Conservation (phyloP, 2,329 filamentous ascomycete genomes). For the Penicillium griseofulvum region DNA sequence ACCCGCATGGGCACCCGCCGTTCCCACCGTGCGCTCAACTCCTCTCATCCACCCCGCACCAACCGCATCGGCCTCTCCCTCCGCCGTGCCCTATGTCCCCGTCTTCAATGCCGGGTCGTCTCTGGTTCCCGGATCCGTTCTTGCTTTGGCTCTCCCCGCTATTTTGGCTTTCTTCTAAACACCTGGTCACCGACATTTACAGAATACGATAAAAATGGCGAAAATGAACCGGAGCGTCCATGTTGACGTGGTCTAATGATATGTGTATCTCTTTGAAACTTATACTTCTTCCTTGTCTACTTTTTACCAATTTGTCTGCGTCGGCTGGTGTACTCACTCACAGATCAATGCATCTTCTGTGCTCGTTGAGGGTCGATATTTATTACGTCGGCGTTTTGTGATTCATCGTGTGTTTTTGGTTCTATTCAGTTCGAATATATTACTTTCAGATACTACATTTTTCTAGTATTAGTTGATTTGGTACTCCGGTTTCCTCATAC, state of each 20-base stretch:
- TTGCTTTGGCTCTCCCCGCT: constrained; percentile 18
- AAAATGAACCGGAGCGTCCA: not conserved
- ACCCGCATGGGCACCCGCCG: constrained; percentile 7
- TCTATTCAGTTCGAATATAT: not conserved
- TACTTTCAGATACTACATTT: not conserved
- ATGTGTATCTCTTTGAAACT: not conserved
- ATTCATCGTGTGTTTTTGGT: not conserved
- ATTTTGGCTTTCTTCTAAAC: constrained; percentile 17
- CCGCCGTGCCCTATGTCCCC: constrained; percentile 3
- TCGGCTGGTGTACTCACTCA: constrained; percentile 6
- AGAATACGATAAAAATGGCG: not conserved
- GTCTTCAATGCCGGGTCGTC: constrained; percentile 23
- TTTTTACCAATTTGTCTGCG: not conserved
- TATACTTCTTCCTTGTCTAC: constrained; percentile 6
- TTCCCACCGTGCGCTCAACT: constrained; percentile 13
- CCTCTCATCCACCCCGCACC: constrained; percentile 19
- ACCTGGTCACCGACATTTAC: not conserved
- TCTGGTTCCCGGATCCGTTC: constrained; percentile 13
- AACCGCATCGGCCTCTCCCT: constrained; percentile 6
- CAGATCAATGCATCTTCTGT: constrained; percentile 3
- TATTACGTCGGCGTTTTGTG: not conserved
- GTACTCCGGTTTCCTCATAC: not conserved
- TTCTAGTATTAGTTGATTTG: not conserved
- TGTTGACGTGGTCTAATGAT: constrained; percentile 4
- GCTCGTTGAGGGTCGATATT: not conserved